Base-by-base conservation (phyloP, 106 monocot species). In the Acanthochlamys bracteata region DNA sequence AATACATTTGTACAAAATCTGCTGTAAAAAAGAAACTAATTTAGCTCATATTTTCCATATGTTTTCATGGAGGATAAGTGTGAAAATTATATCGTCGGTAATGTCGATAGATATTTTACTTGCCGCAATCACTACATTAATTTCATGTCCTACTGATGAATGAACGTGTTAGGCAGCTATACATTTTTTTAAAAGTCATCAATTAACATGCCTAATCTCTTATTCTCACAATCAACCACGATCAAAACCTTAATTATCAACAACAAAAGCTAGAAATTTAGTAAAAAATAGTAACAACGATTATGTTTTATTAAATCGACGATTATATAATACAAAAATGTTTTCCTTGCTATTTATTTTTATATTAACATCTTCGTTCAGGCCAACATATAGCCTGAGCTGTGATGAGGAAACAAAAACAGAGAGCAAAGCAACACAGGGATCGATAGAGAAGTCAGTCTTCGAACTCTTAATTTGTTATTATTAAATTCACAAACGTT, bases 381-480 rank as follows among this genome's bases (percentile, higher is more conserved):
- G n/a, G n/a, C n/a, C n/a, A n/a, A n/a, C n/a, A n/a, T n/a, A 20
- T 20, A 20, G 20, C 55, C 55, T 8, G 39, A 25, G 15, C 39
- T 41, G 22, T 13, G 65, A 51, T n/a, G 42, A 20, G 42, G 0
- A 16, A 10, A 9, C 7, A 52, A 13, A 16, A 10, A 9, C 7
- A 52, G n/a, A 54, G 53, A 20, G 21, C 55, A 55, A 20, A 22
- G 55, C 4, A 13, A 17, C 4, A 49, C 49, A 55, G 55, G n/a
- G 6, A 20, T 19, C 0, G 33, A 25, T 24, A 22, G 53, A 66
- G 2, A 66, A 66, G 66, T 66, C 66, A 53, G 21, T 53, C 33
- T 66, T 66, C 66, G 33, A 54, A 53, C 53, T n/a, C 42, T 63
- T 20, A n/a, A 63, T 12, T 11, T 53, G 11, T 24, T 55, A 33